These are phyloP conservation scores for Cerrena zonata DNA, from an alignment of 1,284 basidiomycete genomes.

Conservation along the genomic window DNA sequence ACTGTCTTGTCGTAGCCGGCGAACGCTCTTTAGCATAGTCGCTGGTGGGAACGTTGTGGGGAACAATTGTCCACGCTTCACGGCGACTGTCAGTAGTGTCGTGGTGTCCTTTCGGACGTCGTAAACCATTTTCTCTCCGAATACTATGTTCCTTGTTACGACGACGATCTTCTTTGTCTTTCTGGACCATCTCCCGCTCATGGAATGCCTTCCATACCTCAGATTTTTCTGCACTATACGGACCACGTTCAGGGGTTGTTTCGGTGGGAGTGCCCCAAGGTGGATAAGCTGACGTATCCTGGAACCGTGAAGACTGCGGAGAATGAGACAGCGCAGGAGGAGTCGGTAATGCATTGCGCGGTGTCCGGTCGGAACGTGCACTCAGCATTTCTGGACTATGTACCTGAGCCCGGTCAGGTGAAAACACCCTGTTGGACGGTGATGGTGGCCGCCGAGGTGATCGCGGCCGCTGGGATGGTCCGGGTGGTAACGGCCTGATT, in stretches of 20 bases:
- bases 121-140: constrained; percentile 12
- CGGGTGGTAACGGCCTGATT: constrained; percentile 35
- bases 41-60: constrained; percentile 25
- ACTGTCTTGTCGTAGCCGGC: constrained; percentile 27
- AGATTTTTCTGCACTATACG: constrained; percentile 47
- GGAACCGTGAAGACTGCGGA: constrained; percentile 17
- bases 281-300: constrained; percentile 20
- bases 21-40: constrained; percentile 25
- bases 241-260: too few relatives aligned
- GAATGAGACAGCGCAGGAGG: constrained; percentile 12
- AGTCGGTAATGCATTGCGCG: constrained; percentile 12
- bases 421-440: constrained; percentile 30
- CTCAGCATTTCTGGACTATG: constrained; percentile 17
- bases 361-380: constrained; percentile 19
- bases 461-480: constrained; percentile 27
- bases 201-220: constrained; percentile 29
- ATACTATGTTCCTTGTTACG: constrained; percentile 9
- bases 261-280: too few relatives aligned
- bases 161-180: constrained; percentile 11
- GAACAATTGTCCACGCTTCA: constrained; percentile 43
- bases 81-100: constrained; percentile 17
- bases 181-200: constrained; percentile 9
- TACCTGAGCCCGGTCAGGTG: constrained; percentile 37
- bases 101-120: constrained; percentile 11
- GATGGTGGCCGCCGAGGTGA: constrained; percentile 27